Evolutionary conservation across 2,329 filamentous ascomycete genomes (phyloP), one percentile per base, ranked within the genome.

Genomic region (Ascochyta viciae-villosae): DNA sequence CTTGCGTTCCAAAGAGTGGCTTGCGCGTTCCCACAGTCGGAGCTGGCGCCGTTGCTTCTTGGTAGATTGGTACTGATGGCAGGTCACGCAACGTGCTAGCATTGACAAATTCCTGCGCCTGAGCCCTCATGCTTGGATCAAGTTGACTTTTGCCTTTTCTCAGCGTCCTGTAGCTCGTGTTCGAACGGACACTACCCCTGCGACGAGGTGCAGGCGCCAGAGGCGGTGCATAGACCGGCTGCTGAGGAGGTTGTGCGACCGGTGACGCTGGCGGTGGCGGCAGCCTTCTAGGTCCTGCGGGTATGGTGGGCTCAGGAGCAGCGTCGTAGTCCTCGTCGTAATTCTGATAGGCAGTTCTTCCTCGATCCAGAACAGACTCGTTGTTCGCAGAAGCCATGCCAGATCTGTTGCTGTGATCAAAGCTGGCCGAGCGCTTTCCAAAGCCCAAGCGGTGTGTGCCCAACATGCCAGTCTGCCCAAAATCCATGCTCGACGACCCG

Each of bases 231-330:
- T 71, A 75, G 1, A 64, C 50, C 19, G 75, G 76, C 61, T 74
- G 76, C 62, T 74, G 79, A 43, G 71, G 71, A 66, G 73, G 76
- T 62, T 68, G 71, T 6, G 69, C 63, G 31, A 71, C 63, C 39
- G 75, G 70, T 23, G 82, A 76, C 52, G 79, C 77, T 7, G 58
- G 71, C 52, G 76, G 67, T 23, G 80, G 77, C 38, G 76, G 77
- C 41, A 76, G 66, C 62, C 83, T 79, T 60, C 92, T 86, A 53
- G 93, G 91, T 5, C 93, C 93, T 44, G 84, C 89, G 31, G 91
- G 92, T 33, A 97, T 83, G 26, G 87, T 93, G 5, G 94, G 94
- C 34, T 89, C 94, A 13, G 94, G 93, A 24, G 92, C 93, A 47
- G 92, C 90, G 72, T 95, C 90, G 76, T 89, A 87, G 66, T 89